Percentiles rank a stretch among this genome's conserved stretches.
These are phyloP conservation scores for Aspergillus sp. DNA, from an alignment of 2,329 filamentous ascomycete species.

Conservation along the genomic window DNA sequence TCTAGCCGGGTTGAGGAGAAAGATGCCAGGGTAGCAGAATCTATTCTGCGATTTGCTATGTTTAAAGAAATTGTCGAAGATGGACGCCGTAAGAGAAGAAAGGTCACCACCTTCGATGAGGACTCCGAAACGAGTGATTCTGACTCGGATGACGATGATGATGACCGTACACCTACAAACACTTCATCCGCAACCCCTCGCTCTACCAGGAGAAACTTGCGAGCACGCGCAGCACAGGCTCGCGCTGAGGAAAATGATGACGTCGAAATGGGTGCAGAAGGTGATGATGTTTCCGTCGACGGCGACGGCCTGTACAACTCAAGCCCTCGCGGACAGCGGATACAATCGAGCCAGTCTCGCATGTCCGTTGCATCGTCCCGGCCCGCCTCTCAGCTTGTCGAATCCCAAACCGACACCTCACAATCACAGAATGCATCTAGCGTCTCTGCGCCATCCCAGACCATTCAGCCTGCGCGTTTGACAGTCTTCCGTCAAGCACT, in stretches of 20 bases:
- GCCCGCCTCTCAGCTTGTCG: slow-evolving; percentile 69
- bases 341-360: slow-evolving; percentile 49
- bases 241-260: slow-evolving; percentile 40
- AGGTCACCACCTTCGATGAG: slow-evolving; percentile 67
- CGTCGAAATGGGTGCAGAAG: slow-evolving; percentile 45
- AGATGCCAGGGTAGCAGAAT: slow-evolving; percentile 83
- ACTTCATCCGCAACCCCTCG: slow-evolving; percentile 31
- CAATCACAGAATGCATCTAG: slow-evolving; percentile 45
- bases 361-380: slow-evolving; percentile 77
- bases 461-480: slow-evolving; percentile 59
- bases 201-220: slow-evolving; percentile 32
- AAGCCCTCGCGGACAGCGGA: slow-evolving; percentile 46
- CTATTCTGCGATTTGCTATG: slow-evolving; percentile 86
- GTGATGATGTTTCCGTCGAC: slow-evolving; percentile 53
- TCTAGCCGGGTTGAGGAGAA: slow-evolving; percentile 86
- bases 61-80: slow-evolving; percentile 90
- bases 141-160: slow-evolving; percentile 35
- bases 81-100: slow-evolving; percentile 79
- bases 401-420: slow-evolving; percentile 53
- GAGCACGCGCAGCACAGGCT: slow-evolving; percentile 36
- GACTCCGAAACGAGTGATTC: slow-evolving; percentile 51
- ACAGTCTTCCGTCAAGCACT: slow-evolving; percentile 75
- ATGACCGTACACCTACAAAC: slow-evolving; percentile 25
- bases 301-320: slow-evolving; percentile 55
- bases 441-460: slow-evolving; percentile 32